Base-by-base conservation (phyloP, 2,329 filamentous ascomycete genomes). In the Mollisia scopiformis region DNA sequence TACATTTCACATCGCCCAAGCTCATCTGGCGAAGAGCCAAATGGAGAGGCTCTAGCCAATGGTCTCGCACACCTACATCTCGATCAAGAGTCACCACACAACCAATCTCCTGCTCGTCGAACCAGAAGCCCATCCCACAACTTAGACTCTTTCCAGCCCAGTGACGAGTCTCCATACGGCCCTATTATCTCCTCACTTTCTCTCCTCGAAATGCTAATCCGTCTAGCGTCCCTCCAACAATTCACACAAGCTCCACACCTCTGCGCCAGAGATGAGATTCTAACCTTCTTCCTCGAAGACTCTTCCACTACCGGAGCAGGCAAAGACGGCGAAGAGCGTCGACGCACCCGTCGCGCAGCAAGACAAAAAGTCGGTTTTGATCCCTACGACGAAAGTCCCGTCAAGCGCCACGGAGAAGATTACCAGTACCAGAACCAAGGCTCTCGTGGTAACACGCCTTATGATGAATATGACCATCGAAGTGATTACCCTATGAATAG, bases 281-380 rank as follows among this genome's bases (percentile, higher is more conserved):
- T 92, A 10, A 90, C 88, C 69, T 91, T 92, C 78, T 92, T 92
- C 78, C 80, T 92, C 8, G 83, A 86, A 63, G 88, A 90, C 68
- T 85, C 83, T 11, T 84, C 85, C 31, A 87, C 86, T 2, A 89
- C 87, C 1, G 88, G 88, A 28, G 85, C 86, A 1, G 87, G 87
- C 2, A 80, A 82, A 4, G 84, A 90, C 66, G 79, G 84, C 5
- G 80, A 87, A 31, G 78, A 86, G 57, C 83, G 88, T 6, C 84
- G 84, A 56, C 80, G 82, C 0, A 79, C 87, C 1, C 80, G 88
- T 14, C 76, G 81, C 3, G 85, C 89, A 64, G 88, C 88, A 3
- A 74, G 85, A 23, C 76, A 80, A 52, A 78, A 85, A 51, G 86
- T 91, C 0, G 88, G 88, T 13, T 91, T 89, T 75, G 88, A 91